A percentile compares a stretch with the other conserved stretches of the same genome.
phyloP scores from a whole-genome alignment of 768 basidiomycete genomes.

The Amanita pallidorosea region DNA sequence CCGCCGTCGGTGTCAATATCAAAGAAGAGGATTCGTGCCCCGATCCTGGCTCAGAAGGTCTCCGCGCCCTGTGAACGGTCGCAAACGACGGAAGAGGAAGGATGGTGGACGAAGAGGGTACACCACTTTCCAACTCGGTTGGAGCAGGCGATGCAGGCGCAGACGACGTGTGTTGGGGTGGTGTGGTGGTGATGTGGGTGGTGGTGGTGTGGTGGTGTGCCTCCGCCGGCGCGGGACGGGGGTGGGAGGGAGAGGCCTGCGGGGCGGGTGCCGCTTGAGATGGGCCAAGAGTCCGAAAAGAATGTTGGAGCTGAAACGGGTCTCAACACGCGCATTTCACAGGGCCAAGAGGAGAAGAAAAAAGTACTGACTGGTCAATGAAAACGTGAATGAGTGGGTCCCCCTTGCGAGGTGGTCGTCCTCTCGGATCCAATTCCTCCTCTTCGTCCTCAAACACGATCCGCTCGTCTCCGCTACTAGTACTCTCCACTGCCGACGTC shows the following conservation, averaged over 20 bases:
- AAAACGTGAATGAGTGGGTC: constrained; percentile 35
- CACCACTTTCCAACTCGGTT: neutral
- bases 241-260: constrained; percentile 14
- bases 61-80: constrained; percentile 13
- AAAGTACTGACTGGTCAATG: constrained; percentile 45
- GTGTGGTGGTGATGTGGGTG: no score
- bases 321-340: neutral
- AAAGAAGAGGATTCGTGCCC: constrained; percentile 4
- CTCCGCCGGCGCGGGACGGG: neutral
- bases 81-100: constrained; percentile 32
- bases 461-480: constrained; percentile 1
- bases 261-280: constrained; percentile 40
- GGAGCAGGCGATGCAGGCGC: constrained; percentile 4
- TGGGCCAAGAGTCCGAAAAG: constrained; percentile 73
- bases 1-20: constrained; percentile 6
- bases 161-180: neutral
- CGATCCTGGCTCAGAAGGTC: constrained; percentile 1
- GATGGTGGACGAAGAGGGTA: constrained; percentile 8
- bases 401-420: constrained; percentile 18
- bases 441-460: constrained; percentile 14
- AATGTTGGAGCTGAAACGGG: constrained; percentile 62
- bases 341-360: constrained; percentile 5
- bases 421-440: constrained; percentile 24
- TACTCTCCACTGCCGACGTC: neutral
- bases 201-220: neutral